Base-by-base conservation (phyloP, 768 basidiomycete species). In the Phanerodontia chrysosporium region DNA sequence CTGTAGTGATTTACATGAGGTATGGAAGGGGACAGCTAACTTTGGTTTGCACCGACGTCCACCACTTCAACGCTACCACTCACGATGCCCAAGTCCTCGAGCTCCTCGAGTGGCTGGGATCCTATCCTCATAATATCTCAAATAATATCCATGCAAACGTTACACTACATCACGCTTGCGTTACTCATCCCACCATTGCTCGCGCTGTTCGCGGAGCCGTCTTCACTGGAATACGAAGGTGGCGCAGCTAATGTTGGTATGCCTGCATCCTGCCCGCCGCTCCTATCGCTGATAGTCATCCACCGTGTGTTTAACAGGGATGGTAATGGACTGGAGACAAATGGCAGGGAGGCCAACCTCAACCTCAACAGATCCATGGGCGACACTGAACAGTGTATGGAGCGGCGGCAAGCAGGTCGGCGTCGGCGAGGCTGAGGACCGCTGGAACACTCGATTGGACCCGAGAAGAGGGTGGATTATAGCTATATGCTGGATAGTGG, bases 321-420 rank as follows among this genome's bases (percentile, higher is more conserved):
- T 94, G 88, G 77, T 98, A 36, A 93, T 99, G 87, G 95, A 98
- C 74, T 99, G 97, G 97, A 81, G 94, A 48, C 91, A 98, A 72
- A 88, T 99, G 84, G 90, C 95, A 0, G 90, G 93, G 3, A 75
- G 83, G 53, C 85, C 90, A 3, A 95, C 94, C 0, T 80, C 84
- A 24, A 87, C 84, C 18, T 82, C 82, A 55, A 36, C 56, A 22
- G 82, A 84, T 45, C 74, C 81, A 46, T 91, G 88, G 88, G 76
- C 74, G 53, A 80, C 83, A 36, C 83, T 85, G 67, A 77, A 83
- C 45, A 86, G 89, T 66, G 87, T 85, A 5, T 93, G 92, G 90
- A 86, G 86, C 66, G 85, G 88, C 48, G 90, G 92, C 2, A 83
- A 84, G 72, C 84, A 83, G 67, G 80, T 95, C 49, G 89, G 87